A percentile compares a stretch with the other conserved stretches of the same genome.
Evolutionary conservation across 148 eudicot species (phyloP).

Genomic region (Agrostemma githago): DNA sequence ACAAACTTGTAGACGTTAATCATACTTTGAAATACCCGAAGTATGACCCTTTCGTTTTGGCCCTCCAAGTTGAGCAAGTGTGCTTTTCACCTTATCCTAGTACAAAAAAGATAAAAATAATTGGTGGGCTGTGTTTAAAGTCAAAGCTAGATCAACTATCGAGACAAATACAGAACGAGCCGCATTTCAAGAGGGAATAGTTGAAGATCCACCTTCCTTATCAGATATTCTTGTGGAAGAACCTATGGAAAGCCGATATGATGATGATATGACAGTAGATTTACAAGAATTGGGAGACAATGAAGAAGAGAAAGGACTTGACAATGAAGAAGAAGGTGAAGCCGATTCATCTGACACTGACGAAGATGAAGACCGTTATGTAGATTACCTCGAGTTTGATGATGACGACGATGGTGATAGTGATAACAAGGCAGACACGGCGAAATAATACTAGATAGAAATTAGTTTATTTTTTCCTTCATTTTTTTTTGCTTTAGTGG

Average conservation of each 20-base stretch:
- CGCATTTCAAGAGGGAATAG: not conserved
- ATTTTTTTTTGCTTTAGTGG: no score
- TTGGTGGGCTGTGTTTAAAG: conserved; percentile 1
- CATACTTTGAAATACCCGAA: not conserved
- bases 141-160: not conserved
- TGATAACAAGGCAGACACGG: not conserved
- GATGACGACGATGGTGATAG: not conserved
- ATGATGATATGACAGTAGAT: not conserved
- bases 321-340: no score
- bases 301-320: no score
- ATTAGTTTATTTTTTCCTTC: no score
- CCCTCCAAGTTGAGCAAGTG: not conserved
- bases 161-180: not conserved
- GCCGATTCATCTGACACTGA: not conserved
- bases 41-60: not conserved
- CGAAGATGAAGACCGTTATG: not conserved
- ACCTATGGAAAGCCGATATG: not conserved
- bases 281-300: not conserved
- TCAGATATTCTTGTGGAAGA: not conserved
- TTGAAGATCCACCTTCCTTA: not conserved
- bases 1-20: not conserved
- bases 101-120: not conserved
- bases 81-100: not conserved
- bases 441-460: no score
- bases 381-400: no score